These are phyloP conservation scores for Lonicera japonica DNA, from an alignment of 129 eudicot species.

Conservation along the genomic window DNA sequence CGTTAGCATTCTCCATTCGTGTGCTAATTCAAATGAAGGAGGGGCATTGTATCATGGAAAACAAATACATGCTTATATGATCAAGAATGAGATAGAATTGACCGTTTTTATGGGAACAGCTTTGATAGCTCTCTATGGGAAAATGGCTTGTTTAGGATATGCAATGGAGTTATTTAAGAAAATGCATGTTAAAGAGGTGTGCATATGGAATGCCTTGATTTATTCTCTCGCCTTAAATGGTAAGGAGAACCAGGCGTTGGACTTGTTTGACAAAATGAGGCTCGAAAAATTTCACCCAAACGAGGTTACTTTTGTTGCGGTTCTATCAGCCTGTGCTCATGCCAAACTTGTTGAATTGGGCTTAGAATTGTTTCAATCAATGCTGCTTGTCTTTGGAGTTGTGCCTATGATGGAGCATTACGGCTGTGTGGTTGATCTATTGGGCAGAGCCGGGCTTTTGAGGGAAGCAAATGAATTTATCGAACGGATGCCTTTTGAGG, in stretches of 20 bases:
- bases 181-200: conserved; percentile 39
- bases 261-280: conserved; percentile 53
- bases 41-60: conserved; percentile 45
- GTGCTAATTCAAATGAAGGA: conserved; percentile 29
- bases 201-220: conserved; percentile 73
- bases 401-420: conserved; percentile 76
- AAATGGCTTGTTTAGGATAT: conserved; percentile 40
- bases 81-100: conserved; percentile 42
- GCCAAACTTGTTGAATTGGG: conserved; percentile 50
- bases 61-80: conserved; percentile 55
- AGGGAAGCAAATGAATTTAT: conserved; percentile 59
- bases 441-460: conserved; percentile 70
- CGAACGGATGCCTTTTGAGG: conserved; percentile 61
- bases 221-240: conserved; percentile 56
- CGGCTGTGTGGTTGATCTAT: conserved; percentile 82
- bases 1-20: conserved; percentile 60
- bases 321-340: conserved; percentile 73
- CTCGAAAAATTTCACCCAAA: conserved; percentile 33
- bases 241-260: conserved; percentile 47
- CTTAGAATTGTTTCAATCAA: conserved; percentile 51
- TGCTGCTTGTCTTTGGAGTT: conserved; percentile 35
- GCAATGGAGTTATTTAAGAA: conserved; percentile 37
- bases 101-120: conserved; percentile 52
- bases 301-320: conserved; percentile 58
- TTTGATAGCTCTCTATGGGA: conserved; percentile 59